Conservation (phyloP, 805 yeast species). For the Vanderwaltozyma polyspora region DNA sequence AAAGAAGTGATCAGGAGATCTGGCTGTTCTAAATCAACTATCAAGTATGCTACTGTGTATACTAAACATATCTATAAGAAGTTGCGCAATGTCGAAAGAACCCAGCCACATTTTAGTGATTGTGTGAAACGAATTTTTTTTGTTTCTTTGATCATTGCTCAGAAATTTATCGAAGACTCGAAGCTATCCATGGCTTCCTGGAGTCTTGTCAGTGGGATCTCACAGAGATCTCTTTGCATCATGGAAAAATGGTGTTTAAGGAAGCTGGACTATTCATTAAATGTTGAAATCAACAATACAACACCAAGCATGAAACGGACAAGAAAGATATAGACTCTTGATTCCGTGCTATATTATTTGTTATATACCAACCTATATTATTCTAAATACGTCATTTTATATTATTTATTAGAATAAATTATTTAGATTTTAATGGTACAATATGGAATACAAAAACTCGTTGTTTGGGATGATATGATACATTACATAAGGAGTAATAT, state of each 20-base stretch:
- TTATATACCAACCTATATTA: no score
- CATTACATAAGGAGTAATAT: slow-evolving; percentile 36
- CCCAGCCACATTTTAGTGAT: no score
- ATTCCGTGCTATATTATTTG: no score
- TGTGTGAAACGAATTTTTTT: slow-evolving; percentile 11
- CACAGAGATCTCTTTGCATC: slow-evolving; percentile 5
- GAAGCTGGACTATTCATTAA: slow-evolving; percentile 12
- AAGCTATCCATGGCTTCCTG: slow-evolving; percentile 11
- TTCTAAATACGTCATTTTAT: no score
- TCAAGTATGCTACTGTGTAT: neutral
- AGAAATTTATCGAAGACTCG: slow-evolving; percentile 12
- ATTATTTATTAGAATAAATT: neutral
- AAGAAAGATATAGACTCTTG: neutral
- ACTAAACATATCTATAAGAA: neutral
- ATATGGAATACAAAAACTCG: neutral
- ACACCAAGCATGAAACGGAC: neutral
- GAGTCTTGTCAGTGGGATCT: slow-evolving; percentile 10
- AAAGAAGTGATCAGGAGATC: no score
- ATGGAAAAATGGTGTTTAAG: slow-evolving; percentile 15
- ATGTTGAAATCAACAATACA: neutral
- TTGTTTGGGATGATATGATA: slow-evolving; percentile 27
- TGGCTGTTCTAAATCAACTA: neutral
- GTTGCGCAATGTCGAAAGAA: no score
- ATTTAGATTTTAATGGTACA: neutral
- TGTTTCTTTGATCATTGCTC: slow-evolving; percentile 9